Evolutionary conservation across 352 stramenopile species (phyloP), one percentile per base, ranked within the genome.

Genomic region (Phytopythium montanum): DNA sequence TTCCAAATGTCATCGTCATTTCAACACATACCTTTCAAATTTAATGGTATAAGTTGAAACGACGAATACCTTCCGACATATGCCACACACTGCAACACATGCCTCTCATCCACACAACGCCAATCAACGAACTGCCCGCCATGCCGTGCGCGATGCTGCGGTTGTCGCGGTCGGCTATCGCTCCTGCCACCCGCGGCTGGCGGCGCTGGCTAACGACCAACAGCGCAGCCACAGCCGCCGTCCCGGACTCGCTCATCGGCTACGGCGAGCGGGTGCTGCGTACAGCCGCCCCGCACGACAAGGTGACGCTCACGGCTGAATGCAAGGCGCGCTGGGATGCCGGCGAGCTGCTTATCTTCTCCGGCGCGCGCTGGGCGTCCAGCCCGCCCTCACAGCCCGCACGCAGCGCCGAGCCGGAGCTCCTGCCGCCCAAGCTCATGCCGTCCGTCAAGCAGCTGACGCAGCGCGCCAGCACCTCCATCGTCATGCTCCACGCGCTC

Each of bases 401-500:
- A 13, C 68, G 85, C 45, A 73, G 68, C 4, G 57, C 55, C 0
- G 60, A 61, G 31, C 85, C 85, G 6, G 60, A 65, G 62, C 62
- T 95, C 16, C 73, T 88, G 31, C 34, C 72, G n/a, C 78, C 84
- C 18, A 93, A 91, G 57, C 58, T 85, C 26, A 82, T 95, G 77
- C 85, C 85, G 29, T 77, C 56, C 13, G 70, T 84, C 41, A 95
- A 93, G 55, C 65, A 80, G 59, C 68, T 90, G 42, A 63, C 85
- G 59, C 72, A 73, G n/a, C 65, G 68, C 48, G 65, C 69, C 21
- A 70, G 62, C 53, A 84, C 93, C 29, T 76, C 81, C 0, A 68
- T 93, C 26, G 68, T 76, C 56, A 95, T 95, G 75, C 70, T 95
- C 10, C 85, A 95, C 46, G 79, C 81, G 8, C 70, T 95, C n/a